These are phyloP conservation scores for Rosellinia necatrix DNA, from an alignment of 2,329 filamentous ascomycete species.

Conservation along the genomic window DNA sequence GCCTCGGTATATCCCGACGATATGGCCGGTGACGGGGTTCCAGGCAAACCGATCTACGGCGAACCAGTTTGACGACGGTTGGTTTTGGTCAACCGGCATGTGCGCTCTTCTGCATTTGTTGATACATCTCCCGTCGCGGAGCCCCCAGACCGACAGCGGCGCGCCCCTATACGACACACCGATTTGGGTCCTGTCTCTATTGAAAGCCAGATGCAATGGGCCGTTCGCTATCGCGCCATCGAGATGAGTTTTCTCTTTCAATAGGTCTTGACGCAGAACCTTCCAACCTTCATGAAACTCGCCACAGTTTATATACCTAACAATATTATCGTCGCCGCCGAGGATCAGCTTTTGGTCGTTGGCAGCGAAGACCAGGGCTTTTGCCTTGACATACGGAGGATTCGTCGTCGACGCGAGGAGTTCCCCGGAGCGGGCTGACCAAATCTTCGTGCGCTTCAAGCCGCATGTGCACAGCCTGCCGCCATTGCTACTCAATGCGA, in stretches of 20 bases:
- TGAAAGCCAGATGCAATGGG: slow-evolving; percentile 7
- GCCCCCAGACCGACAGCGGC: slow-evolving; percentile 6
- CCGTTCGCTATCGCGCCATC: background rate
- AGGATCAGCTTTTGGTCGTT: background rate
- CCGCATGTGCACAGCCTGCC: slow-evolving; percentile 23
- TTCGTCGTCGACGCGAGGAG: background rate
- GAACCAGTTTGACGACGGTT: slow-evolving; percentile 19
- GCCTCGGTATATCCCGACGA: slow-evolving; percentile 32
- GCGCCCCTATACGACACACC: slow-evolving; percentile 9
- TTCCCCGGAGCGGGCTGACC: slow-evolving; percentile 13
- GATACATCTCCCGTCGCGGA: slow-evolving; percentile 7
- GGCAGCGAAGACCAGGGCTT: background rate
- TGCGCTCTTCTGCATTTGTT: slow-evolving; percentile 14
- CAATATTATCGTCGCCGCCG: slow-evolving; percentile 4
- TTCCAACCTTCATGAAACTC: background rate
- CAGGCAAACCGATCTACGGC: slow-evolving; percentile 20
- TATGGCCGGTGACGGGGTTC: slow-evolving; percentile 29
- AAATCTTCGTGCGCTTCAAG: slow-evolving; percentile 15
- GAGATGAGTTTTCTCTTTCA: background rate
- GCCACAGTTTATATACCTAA: background rate
- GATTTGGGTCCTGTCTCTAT: background rate
- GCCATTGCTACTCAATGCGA: slow-evolving; percentile 16
- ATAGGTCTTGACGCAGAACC: background rate
- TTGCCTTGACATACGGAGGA: background rate
- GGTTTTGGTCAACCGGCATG: background rate